Percentiles rank a stretch among this genome's conserved stretches.
Evolutionary conservation across 78 protist genomes (phyloP).

Genomic region (Dictyostelium purpureum): DNA sequence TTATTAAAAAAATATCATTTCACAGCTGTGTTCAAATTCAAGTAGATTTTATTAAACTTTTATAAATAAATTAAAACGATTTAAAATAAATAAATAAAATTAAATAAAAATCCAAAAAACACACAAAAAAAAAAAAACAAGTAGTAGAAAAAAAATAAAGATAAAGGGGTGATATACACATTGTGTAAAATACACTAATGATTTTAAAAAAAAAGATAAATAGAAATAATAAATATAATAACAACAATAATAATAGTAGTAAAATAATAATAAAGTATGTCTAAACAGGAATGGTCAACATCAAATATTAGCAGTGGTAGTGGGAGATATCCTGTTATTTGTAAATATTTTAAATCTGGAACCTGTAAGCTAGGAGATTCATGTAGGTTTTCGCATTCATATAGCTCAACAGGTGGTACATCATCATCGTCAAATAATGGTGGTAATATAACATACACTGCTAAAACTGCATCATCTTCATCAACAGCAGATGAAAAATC

Average conservation of each 20-base stretch:
- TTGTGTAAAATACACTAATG: no score
- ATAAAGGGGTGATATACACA: no score
- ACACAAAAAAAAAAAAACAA: no score
- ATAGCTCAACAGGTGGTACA: not conserved
- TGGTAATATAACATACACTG: not conserved
- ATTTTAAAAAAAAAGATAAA: not conserved
- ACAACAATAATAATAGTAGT: not conserved
- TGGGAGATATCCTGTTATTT: conserved; percentile 53
- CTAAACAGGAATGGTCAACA: conserved; percentile 1
- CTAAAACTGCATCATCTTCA: not conserved
- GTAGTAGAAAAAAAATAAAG: no score
- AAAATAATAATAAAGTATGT: not conserved
- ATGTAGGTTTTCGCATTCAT: conserved; percentile 70
- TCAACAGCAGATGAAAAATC: not conserved
- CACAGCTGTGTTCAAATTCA: no score
- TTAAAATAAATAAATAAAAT: no score
- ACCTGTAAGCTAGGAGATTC: conserved; percentile 78
- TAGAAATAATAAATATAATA: not conserved
- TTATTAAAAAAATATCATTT: no score
- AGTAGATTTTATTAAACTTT: no score
- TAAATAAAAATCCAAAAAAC: no score
- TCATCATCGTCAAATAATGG: not conserved
- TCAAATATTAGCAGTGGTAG: no score
- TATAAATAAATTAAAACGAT: no score
- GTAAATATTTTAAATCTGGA: conserved; percentile 78